Conservation (phyloP, 495 filamentous ascomycete genomes). For the Penicillium ucsense region DNA sequence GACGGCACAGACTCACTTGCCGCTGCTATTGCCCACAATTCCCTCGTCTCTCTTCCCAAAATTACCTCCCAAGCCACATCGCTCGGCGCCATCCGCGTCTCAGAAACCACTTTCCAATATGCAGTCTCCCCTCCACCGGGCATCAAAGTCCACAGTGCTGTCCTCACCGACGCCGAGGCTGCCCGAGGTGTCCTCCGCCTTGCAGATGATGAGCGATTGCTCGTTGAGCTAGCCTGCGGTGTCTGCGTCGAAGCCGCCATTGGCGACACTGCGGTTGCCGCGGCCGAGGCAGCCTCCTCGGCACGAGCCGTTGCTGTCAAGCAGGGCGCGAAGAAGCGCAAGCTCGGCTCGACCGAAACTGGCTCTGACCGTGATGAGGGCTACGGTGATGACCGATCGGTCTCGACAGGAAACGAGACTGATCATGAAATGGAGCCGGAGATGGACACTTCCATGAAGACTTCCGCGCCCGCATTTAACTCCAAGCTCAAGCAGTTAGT, state of each 20-base stretch:
- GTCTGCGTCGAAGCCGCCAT: constrained; percentile 58
- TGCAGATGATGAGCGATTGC: constrained; percentile 69
- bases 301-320: constrained; percentile 5
- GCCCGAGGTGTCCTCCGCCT: constrained; percentile 65
- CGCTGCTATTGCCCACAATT: constrained; percentile 45
- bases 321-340: constrained; percentile 27
- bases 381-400: constrained; percentile 32
- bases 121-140: constrained; percentile 30
- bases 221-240: constrained; percentile 79
- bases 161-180: constrained; percentile 72
- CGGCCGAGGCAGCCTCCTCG: constrained; percentile 4
- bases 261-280: constrained; percentile 20
- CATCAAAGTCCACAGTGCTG: constrained; percentile 49
- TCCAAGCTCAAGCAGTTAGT: constrained; percentile 54
- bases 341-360: constrained; percentile 13
- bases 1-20: constrained; percentile 65
- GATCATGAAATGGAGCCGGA: constrained; percentile 17
- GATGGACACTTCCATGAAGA: constrained; percentile 1
- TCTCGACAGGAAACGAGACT: constrained; percentile 24
- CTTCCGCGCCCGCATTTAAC: constrained; percentile 13
- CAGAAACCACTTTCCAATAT: constrained; percentile 60
- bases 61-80: constrained; percentile 78
- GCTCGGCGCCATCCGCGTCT: constrained; percentile 68
- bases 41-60: constrained; percentile 54
- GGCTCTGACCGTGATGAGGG: constrained; percentile 23